phyloP scores from a whole-genome alignment of 192 early-diverging fungal species.

The Mortierella antarctica region DNA sequence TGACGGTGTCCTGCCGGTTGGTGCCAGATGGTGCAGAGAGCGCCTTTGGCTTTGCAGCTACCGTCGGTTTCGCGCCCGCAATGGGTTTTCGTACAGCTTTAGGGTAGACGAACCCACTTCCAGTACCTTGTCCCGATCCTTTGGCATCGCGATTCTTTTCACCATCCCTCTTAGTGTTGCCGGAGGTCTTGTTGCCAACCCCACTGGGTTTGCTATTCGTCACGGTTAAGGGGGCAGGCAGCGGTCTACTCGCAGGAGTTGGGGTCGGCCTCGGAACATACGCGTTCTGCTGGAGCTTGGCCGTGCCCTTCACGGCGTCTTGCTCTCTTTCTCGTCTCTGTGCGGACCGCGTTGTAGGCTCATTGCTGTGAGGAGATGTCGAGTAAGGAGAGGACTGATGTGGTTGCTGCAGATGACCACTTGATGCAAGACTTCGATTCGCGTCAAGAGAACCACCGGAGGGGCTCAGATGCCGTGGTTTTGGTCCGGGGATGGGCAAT shows the following conservation, averaged over 20 bases:
- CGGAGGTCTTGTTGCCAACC: neutral
- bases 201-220: neutral
- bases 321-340: constrained; percentile 3
- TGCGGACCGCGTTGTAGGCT: constrained; percentile 10
- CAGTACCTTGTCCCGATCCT: neutral
- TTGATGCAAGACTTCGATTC: neutral
- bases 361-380: constrained; percentile 4
- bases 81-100: constrained; percentile 43
- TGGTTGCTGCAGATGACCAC: constrained; percentile 18
- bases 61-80: constrained; percentile 15
- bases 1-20: neutral
- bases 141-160: neutral
- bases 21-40: neutral
- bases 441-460: too few relatives aligned
- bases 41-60: constrained; percentile 28
- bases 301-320: neutral
- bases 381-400: neutral
- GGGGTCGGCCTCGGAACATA: constrained; percentile 27
- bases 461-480: constrained; percentile 29
- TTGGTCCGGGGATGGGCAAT: constrained; percentile 35
- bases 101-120: constrained; percentile 38
- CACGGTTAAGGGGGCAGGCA: neutral
- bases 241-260: constrained; percentile 6
- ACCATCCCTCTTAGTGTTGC: neutral
- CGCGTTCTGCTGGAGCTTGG: constrained; percentile 18